phyloP scores from a whole-genome alignment of 2,329 filamentous ascomycete genomes.

The Aspergillus brunneoviolaceus region DNA sequence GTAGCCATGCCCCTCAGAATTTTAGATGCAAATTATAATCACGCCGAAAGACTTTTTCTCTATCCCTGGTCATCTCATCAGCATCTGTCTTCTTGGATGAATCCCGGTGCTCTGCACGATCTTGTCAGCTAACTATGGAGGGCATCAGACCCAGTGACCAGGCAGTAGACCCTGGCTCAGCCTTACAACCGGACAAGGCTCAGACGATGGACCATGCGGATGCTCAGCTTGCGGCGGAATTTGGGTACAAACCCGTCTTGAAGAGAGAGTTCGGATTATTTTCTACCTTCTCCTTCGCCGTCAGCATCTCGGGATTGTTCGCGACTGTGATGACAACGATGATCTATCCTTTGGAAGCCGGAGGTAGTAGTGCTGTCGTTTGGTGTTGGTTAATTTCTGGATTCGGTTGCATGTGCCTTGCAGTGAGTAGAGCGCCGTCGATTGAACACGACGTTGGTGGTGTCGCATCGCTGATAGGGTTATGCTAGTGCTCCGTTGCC shows the following conservation, averaged over 20 bases:
- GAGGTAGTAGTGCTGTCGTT: conserved; percentile 5
- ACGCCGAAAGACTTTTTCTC: neutral
- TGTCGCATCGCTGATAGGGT: neutral
- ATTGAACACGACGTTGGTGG: neutral
- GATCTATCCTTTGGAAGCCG: conserved; percentile 3
- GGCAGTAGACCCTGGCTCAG: neutral
- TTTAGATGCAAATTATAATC: neutral
- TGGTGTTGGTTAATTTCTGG: conserved; percentile 6
- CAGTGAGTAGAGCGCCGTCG: neutral
- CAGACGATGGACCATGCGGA: neutral
- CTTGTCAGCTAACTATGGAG: neutral
- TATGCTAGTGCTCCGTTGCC: conserved; percentile 1
- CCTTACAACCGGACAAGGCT: neutral
- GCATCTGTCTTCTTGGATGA: neutral
- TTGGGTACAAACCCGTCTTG: conserved; percentile 5
- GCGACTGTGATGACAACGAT: conserved; percentile 6
- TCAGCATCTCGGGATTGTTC: conserved; percentile 4
- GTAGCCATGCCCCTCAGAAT: neutral
- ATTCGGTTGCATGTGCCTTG: conserved; percentile 4
- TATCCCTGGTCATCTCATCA: neutral
- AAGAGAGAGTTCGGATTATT: conserved; percentile 6
- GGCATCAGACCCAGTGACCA: neutral
- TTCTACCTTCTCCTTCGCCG: conserved; percentile 6
- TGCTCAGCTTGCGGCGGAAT: conserved; percentile 1
- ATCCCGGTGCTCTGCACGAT: neutral